These are phyloP conservation scores for Hypoxylon cercidicola DNA, from an alignment of 495 filamentous ascomycete genomes.

Conservation along the genomic window DNA sequence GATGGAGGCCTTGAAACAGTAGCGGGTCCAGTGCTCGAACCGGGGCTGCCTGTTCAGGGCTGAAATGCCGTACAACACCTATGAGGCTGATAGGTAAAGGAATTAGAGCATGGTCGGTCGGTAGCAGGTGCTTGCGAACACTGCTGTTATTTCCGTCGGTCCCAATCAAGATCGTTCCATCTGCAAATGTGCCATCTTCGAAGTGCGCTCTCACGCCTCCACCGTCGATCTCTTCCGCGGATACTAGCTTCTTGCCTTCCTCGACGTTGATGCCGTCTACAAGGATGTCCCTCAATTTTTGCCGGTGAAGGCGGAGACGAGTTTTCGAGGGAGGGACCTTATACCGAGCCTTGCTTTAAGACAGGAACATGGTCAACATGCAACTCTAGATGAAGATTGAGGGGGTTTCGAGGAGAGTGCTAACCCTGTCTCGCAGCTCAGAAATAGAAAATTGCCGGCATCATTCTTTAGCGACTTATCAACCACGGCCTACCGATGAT, in stretches of 20 bases:
- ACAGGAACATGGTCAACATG: neutral
- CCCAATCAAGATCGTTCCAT: slow-evolving; percentile 64
- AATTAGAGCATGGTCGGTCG: slow-evolving; percentile 50
- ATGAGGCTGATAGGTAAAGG: slow-evolving; percentile 61
- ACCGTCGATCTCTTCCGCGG: slow-evolving; percentile 46
- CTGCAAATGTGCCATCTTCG: slow-evolving; percentile 58
- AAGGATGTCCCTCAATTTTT: slow-evolving; percentile 59
- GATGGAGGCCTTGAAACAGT: slow-evolving; percentile 69
- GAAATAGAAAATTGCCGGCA: slow-evolving; percentile 63
- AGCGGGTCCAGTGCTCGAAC: slow-evolving; percentile 64
- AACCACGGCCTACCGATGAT: slow-evolving; percentile 8
- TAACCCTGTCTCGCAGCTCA: slow-evolving; percentile 59
- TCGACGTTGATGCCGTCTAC: slow-evolving; percentile 60
- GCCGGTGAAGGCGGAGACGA: slow-evolving; percentile 62
- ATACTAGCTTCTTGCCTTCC: slow-evolving; percentile 59
- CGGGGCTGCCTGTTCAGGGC: slow-evolving; percentile 50
- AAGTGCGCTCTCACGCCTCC: slow-evolving; percentile 59
- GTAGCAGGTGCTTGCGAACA: slow-evolving; percentile 46
- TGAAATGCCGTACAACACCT: slow-evolving; percentile 57
- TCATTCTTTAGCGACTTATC: slow-evolving; percentile 48
- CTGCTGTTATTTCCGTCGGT: slow-evolving; percentile 65
- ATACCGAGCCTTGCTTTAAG: slow-evolving; percentile 50
- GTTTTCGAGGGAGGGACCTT: slow-evolving; percentile 57
- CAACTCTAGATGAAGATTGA: neutral
- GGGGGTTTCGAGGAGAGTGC: neutral